Percentiles rank a stretch among this genome's conserved stretches.
Evolutionary conservation across 306 rosid species (phyloP).

Genomic region (Acacia crassicarpa): DNA sequence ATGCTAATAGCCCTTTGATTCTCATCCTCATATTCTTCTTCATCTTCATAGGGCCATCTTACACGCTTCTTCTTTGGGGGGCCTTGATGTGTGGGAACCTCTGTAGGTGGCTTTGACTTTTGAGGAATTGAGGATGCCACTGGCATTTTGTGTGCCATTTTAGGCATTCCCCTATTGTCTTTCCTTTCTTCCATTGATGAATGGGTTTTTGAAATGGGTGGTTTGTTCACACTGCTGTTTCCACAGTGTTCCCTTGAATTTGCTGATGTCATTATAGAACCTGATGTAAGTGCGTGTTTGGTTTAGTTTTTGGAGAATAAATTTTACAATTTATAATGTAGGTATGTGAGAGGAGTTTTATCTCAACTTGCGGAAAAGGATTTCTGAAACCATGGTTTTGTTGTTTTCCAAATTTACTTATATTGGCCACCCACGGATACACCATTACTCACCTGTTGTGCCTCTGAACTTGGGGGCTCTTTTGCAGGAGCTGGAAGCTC

Average conservation of each 20-base stretch:
- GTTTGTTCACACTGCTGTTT: constrained; percentile 48
- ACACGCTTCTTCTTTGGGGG: constrained; percentile 59
- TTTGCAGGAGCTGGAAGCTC: constrained; percentile 64
- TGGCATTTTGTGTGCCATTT: constrained; percentile 53
- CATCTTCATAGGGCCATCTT: constrained; percentile 49
- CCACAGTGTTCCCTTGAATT: constrained; percentile 62
- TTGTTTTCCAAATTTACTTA: no score
- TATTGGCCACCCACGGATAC: constrained; percentile 38
- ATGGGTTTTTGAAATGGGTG: constrained; percentile 42
- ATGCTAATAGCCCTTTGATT: constrained; percentile 42
- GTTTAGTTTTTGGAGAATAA: no score
- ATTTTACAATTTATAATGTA: no score
- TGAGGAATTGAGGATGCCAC: constrained; percentile 54
- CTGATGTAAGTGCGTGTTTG: constrained; percentile 28
- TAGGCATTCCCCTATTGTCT: constrained; percentile 28
- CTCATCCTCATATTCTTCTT: constrained; percentile 36
- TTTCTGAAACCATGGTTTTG: no score
- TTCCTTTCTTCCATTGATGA: constrained; percentile 47
- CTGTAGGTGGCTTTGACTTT: constrained; percentile 59
- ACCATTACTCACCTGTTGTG: constrained; percentile 51
- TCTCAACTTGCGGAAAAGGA: no score
- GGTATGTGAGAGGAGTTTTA: no score
- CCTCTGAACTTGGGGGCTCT: constrained; percentile 46
- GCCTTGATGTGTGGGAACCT: constrained; percentile 31
- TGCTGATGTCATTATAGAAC: constrained; percentile 38